Conservation (phyloP, 768 basidiomycete genomes). For the Mycena galericulata region DNA sequence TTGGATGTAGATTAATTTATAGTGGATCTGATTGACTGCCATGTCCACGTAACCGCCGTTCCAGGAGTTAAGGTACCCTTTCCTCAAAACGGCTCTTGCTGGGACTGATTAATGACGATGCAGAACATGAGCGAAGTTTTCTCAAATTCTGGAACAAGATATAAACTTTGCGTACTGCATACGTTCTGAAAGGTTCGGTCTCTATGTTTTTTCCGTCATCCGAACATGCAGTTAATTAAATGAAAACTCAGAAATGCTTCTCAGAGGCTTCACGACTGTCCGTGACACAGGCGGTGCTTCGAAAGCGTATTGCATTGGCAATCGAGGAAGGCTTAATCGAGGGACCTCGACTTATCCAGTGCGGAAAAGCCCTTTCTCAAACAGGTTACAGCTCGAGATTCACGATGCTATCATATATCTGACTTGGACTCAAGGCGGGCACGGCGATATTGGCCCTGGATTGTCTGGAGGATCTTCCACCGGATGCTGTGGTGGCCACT, state of each 20-base stretch:
- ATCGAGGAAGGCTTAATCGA: slow-evolving; percentile 51
- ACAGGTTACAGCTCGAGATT: slow-evolving; percentile 39
- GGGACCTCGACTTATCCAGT: slow-evolving; percentile 53
- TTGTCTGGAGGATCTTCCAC: slow-evolving; percentile 35
- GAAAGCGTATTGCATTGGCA: slow-evolving; percentile 51
- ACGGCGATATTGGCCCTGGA: slow-evolving; percentile 47
- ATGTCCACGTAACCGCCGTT: slow-evolving; percentile 56
- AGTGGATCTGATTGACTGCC: slow-evolving; percentile 58
- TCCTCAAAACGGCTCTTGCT: neutral
- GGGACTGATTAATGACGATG: neutral
- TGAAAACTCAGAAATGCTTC: slow-evolving; percentile 49
- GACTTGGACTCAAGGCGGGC: slow-evolving; percentile 43
- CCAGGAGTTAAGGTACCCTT: slow-evolving; percentile 47
- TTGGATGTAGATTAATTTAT: neutral
- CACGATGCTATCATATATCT: neutral
- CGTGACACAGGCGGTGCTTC: slow-evolving; percentile 54
- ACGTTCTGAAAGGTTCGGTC: slow-evolving; percentile 48
- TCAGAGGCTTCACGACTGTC: slow-evolving; percentile 54
- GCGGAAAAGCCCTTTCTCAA: slow-evolving; percentile 54
- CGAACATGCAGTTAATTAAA: neutral
- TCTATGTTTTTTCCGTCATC: neutral
- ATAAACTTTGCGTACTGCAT: slow-evolving; percentile 51
- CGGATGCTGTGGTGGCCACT: slow-evolving; percentile 52
- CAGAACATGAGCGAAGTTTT: slow-evolving; percentile 51
- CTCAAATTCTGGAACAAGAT: slow-evolving; percentile 45